These are phyloP conservation scores for Puccinia horiana DNA, from an alignment of 1,284 basidiomycete species.

Conservation along the genomic window DNA sequence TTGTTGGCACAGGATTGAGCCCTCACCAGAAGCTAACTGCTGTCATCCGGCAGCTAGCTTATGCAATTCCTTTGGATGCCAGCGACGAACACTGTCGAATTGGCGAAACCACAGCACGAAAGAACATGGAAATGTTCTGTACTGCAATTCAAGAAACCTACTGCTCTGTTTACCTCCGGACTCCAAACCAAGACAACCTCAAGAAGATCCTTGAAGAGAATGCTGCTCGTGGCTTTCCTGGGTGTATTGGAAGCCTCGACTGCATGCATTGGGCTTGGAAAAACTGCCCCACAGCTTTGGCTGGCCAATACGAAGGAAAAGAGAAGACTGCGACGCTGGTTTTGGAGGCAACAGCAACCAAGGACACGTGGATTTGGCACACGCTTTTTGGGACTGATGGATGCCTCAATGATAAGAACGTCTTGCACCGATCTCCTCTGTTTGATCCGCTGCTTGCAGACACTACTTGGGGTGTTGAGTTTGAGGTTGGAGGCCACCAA, in stretches of 20 bases:
- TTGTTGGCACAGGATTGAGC: background rate
- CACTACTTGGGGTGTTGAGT: background rate
- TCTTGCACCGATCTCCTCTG: background rate
- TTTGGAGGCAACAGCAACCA: background rate
- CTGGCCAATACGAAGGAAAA: slow-evolving; percentile 15
- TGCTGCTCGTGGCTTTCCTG: background rate
- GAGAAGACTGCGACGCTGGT: slow-evolving; percentile 20
- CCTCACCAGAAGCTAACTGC: background rate
- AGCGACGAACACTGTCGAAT: background rate
- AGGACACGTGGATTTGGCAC: slow-evolving; percentile 17
- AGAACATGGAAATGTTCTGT: background rate
- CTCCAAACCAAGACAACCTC: background rate
- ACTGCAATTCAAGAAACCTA: background rate
- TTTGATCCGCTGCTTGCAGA: slow-evolving; percentile 13
- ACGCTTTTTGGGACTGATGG: slow-evolving; percentile 23
- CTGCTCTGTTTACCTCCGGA: background rate
- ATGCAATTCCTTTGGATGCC: background rate
- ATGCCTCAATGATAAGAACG: slow-evolving; percentile 24
- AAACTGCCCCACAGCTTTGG: background rate
- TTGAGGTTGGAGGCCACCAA: background rate
- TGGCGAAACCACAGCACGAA: background rate
- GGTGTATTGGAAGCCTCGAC: slow-evolving; percentile 8
- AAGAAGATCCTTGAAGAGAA: background rate
- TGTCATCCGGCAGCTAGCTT: background rate
- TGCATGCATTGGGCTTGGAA: slow-evolving; percentile 21